These are phyloP conservation scores for Chamaenerion angustifolium DNA, from an alignment of 345 rosid species.

Conservation along the genomic window DNA sequence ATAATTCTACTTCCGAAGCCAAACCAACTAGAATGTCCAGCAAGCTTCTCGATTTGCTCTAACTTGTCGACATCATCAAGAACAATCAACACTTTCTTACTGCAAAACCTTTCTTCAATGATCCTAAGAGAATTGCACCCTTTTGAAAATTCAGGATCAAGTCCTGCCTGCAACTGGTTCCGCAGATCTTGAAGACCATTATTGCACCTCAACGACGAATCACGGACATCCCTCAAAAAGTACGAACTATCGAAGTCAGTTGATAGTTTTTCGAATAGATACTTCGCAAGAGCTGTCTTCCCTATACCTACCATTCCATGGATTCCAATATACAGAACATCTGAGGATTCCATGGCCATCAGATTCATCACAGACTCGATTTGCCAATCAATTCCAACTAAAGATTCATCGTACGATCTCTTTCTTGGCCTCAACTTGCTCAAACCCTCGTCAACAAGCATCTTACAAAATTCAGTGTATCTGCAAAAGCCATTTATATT, in stretches of 20 bases:
- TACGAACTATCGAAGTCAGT: neutral
- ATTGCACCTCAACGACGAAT: neutral
- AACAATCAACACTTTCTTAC: neutral
- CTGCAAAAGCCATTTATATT: neutral
- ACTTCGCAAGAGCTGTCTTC: constrained; percentile 2
- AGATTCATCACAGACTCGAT: neutral
- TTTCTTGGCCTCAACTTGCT: neutral
- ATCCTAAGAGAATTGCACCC: neutral
- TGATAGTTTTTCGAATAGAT: neutral
- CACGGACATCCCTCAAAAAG: neutral
- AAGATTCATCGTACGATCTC: neutral
- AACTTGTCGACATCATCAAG: constrained; percentile 1
- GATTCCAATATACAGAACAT: constrained; percentile 1
- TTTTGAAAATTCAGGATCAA: neutral
- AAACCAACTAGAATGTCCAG: neutral
- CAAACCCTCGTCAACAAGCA: neutral
- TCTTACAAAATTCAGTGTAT: too few species aligned
- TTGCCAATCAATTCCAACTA: accelerated
- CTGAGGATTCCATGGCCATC: neutral
- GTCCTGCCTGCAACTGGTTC: neutral
- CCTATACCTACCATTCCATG: too few species aligned
- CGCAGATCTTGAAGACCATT: neutral
- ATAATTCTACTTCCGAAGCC: neutral
- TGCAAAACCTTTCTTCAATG: neutral
- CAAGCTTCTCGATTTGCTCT: neutral